Conservation (phyloP, 225 moss, liverwort and hornwort species). For the Physcomitrium patens region DNA sequence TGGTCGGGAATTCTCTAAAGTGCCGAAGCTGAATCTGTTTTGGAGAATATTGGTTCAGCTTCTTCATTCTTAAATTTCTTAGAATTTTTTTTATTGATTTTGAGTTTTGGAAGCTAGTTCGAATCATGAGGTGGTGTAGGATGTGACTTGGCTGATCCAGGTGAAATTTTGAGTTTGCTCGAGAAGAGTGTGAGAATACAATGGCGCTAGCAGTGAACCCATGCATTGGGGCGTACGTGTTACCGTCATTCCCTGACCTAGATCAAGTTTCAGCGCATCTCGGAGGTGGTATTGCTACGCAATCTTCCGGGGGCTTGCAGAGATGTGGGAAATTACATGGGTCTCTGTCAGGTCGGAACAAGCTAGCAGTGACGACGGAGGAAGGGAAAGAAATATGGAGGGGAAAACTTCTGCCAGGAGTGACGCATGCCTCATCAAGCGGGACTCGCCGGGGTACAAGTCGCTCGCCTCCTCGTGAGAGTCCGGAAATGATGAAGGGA, state of each 20-base stretch:
- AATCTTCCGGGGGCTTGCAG: not conserved
- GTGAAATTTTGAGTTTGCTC: not conserved
- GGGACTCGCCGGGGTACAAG: conserved; percentile 28
- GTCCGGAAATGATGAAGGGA: conserved; percentile 74
- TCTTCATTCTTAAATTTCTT: not conserved
- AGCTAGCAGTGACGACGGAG: conserved; percentile 13
- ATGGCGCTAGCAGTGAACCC: conserved; percentile 37
- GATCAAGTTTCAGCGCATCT: conserved; percentile 8
- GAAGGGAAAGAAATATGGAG: conserved; percentile 11
- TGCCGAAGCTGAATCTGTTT: not conserved
- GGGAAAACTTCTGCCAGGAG: conserved; percentile 31
- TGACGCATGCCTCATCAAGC: conserved; percentile 27
- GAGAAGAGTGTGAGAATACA: not conserved
- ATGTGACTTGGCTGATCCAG: not conserved
- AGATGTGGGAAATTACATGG: conserved; percentile 28
- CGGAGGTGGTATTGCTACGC: not conserved
- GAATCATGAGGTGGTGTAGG: conserved; percentile 21
- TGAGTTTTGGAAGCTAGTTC: not conserved
- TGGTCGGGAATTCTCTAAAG: too few species aligned
- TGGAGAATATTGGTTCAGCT: conserved; percentile 4
- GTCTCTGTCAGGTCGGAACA: conserved; percentile 17
- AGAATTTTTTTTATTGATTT: too few species aligned
- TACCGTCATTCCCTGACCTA: conserved; percentile 29
- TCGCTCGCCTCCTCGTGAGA: conserved; percentile 44
- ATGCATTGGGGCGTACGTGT: conserved; percentile 27